These are phyloP conservation scores for Suhomyces kunorum DNA, from an alignment of 1,139 yeast genomes.

Conservation along the genomic window DNA sequence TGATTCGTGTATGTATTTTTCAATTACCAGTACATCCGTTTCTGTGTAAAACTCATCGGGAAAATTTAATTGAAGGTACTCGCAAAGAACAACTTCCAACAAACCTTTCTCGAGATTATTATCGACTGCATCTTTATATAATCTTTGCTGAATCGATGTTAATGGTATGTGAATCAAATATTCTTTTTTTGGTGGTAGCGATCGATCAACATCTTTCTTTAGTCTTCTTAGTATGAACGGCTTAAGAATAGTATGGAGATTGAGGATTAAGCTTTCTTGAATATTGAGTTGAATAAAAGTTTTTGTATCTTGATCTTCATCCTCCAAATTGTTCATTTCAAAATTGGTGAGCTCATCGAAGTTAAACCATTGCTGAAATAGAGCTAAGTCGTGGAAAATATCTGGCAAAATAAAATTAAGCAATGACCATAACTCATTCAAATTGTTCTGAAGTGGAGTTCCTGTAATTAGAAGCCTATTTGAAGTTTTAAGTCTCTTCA, in stretches of 20 bases:
- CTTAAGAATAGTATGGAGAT: constrained; percentile 81
- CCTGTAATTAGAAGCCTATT: constrained; percentile 85
- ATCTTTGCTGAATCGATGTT: constrained; percentile 58
- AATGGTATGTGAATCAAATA: constrained; percentile 75
- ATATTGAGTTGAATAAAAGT: constrained; percentile 60
- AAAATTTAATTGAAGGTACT: constrained; percentile 41
- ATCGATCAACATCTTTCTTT: constrained; percentile 66
- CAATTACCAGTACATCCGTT: constrained; percentile 34
- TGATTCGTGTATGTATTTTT: constrained; percentile 31
- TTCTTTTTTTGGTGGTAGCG: constrained; percentile 86
- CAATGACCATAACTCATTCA: constrained; percentile 87
- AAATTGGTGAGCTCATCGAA: constrained; percentile 56
- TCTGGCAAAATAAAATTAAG: constrained; percentile 89
- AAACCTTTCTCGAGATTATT: constrained; percentile 45
- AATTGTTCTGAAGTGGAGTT: constrained; percentile 88
- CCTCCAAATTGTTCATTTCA: constrained; percentile 28
- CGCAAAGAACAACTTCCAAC: constrained; percentile 47
- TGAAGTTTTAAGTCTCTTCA: constrained; percentile 63
- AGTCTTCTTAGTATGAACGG: constrained; percentile 85
- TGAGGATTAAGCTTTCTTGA: constrained; percentile 64
- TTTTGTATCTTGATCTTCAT: constrained; percentile 32
- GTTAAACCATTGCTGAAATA: constrained; percentile 94
- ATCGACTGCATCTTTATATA: constrained; percentile 63
- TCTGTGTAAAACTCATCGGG: constrained; percentile 19
- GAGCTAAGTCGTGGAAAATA: constrained; percentile 82